phyloP scores from a whole-genome alignment of 2,329 filamentous ascomycete species.

The Xylaria sp. region DNA sequence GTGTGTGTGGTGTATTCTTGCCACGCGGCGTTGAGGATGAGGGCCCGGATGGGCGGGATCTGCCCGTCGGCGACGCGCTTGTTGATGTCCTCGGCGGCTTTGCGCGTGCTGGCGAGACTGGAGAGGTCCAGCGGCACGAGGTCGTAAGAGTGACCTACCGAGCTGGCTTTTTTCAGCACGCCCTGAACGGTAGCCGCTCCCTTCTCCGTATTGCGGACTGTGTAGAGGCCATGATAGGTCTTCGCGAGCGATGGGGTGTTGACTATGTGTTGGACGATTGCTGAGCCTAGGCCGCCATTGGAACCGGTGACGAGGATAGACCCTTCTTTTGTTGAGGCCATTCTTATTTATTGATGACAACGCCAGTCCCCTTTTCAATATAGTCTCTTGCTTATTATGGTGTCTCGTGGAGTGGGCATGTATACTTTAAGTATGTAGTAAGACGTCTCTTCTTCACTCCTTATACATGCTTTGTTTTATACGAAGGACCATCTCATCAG shows the following conservation, averaged over 20 bases:
- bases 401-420: not conserved
- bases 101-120: conserved; percentile 36
- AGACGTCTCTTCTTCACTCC: conserved; percentile 1
- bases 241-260: conserved; percentile 16
- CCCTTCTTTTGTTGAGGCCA: conserved; percentile 33
- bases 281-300: conserved; percentile 41
- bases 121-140: conserved; percentile 37
- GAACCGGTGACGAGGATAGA: conserved; percentile 42
- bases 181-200: conserved; percentile 21
- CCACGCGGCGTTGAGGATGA: conserved; percentile 42
- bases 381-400: not conserved
- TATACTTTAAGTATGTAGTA: not conserved
- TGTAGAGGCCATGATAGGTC: conserved; percentile 36
- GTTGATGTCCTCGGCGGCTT: conserved; percentile 39
- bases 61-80: conserved; percentile 37
- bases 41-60: conserved; percentile 46
- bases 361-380: not conserved
- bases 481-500: not conserved
- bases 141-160: conserved; percentile 30
- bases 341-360: not conserved
- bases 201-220: conserved; percentile 33
- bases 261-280: conserved; percentile 35
- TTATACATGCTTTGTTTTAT: not conserved
- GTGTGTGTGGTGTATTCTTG: conserved; percentile 45
- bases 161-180: conserved; percentile 20